These are phyloP conservation scores for Penicillium psychrosexuale DNA, from an alignment of 2,329 filamentous ascomycete genomes.

Conservation along the genomic window DNA sequence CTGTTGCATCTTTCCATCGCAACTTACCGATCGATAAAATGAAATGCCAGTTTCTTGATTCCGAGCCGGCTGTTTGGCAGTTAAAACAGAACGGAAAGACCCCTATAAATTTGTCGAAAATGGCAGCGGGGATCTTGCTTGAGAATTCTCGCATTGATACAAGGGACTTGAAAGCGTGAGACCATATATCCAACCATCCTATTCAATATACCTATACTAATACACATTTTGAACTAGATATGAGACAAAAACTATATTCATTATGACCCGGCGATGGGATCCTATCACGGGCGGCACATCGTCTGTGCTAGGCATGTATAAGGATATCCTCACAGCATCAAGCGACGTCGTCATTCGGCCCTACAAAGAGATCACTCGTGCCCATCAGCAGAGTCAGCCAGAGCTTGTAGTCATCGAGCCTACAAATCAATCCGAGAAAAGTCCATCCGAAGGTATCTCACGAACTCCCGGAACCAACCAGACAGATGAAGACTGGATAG, in stretches of 20 bases:
- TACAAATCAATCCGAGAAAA: background rate
- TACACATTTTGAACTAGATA: conserved; percentile 11
- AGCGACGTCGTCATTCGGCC: conserved; percentile 22
- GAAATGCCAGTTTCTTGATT: conserved; percentile 20
- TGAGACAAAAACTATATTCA: conserved; percentile 25
- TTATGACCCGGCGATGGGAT: conserved; percentile 34
- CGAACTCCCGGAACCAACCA: background rate
- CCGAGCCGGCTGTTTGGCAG: conserved; percentile 29
- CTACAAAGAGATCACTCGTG: conserved; percentile 21
- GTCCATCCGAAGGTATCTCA: background rate
- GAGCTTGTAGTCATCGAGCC: conserved; percentile 6
- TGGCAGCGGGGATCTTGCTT: conserved; percentile 19
- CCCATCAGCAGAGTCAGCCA: conserved; percentile 2
- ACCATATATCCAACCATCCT: background rate
- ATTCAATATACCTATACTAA: background rate
- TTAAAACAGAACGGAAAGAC: conserved; percentile 1
- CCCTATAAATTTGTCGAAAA: conserved; percentile 19
- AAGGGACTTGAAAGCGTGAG: conserved; percentile 17
- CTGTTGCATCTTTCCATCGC: conserved; percentile 46
- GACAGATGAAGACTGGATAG: background rate
- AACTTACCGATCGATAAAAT: conserved; percentile 23
- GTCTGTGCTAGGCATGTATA: conserved; percentile 20
- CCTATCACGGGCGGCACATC: conserved; percentile 28
- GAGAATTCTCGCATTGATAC: conserved; percentile 17
- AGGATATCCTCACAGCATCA: conserved; percentile 22